Base-by-base conservation (phyloP, 140 eudicot genomes). In the Artemisia princeps region DNA sequence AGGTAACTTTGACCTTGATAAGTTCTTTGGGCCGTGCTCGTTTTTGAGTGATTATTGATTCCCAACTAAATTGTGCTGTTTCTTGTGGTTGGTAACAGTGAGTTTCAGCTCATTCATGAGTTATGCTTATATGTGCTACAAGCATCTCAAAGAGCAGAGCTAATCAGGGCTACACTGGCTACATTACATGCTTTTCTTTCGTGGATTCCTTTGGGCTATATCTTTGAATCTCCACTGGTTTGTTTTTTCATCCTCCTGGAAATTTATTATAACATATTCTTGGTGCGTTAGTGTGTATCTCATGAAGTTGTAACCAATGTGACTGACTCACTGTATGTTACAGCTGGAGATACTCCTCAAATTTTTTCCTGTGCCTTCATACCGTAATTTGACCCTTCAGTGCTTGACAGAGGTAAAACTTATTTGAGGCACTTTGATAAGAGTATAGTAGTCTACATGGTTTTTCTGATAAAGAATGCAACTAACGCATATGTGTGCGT, bases 181-280 rank as follows among this genome's bases (percentile, higher is more conserved):
- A 94, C 99, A 48, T 72, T 94, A 81, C 99, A 94, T 79, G 99
- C 99, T 53, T 94, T 88, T 68, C 95, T 94, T 71, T 94, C 99
- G 4, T 94, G 99, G 99, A 88, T 94, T 80, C 99, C 99, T 63
- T 80, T 94, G 71, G 99, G 99, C 70, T 94, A 94, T 74, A 94
- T 94, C 23, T 94, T 94, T 80, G 96, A 94, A 77, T 94, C 99
- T 23, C 88, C 95, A 8, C 87, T 94, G 99, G 99, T 94, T 59
- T 81, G 96, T 72, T 51, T 49, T 22, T 67, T 37, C 33, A 44
- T 66, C 30, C 53, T 66, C 52, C 20, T 20, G 12, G 30, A 50
- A 46, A 54, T 13, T 37, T 37, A 6, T 37, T 7, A 37, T 37
- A 7, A 37, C 9, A 52, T 66, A 14, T 10, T 7, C 59, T 24